A percentile compares a stretch with the other conserved stretches of the same genome.
These are phyloP conservation scores for Capsella rubella DNA, from an alignment of 441 rosid genomes.

Conservation along the genomic window DNA sequence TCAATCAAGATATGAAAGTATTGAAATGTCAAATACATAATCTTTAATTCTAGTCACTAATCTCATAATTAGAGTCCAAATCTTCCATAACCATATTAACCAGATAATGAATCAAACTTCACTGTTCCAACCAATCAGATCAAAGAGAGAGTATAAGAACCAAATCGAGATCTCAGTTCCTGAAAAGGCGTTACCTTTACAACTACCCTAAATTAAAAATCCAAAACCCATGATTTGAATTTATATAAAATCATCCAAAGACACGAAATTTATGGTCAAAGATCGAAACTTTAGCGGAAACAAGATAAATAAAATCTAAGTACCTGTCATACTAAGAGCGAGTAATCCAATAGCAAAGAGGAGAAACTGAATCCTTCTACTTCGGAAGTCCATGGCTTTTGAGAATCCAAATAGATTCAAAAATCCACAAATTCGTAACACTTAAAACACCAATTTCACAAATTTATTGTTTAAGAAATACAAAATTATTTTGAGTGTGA, in stretches of 20 bases:
- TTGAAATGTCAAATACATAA: conserved; percentile 1
- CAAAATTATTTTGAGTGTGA: conserved; percentile 3
- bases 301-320: conserved; percentile 2
- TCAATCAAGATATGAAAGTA: conserved; percentile 6
- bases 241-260: neutral
- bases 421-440: conserved; percentile 5
- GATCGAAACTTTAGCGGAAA: conserved; percentile 4
- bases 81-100: neutral
- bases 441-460: conserved; percentile 12
- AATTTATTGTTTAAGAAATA: neutral
- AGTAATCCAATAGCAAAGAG: conserved; percentile 58
- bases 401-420: neutral
- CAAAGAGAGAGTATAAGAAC: conserved; percentile 1
- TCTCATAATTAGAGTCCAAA: neutral
- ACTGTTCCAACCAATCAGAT: conserved; percentile 5
- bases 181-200: conserved; percentile 19
- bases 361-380: conserved; percentile 53
- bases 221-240: conserved; percentile 18
- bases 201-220: neutral
- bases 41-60: neutral
- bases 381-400: conserved; percentile 57
- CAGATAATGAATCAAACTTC: conserved; percentile 2
- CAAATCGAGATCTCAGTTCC: conserved; percentile 32
- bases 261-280: conserved; percentile 5
- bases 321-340: conserved; percentile 73